Conservation (phyloP, 225 moss, liverwort and hornwort genomes). For the Climacium dendroides region DNA sequence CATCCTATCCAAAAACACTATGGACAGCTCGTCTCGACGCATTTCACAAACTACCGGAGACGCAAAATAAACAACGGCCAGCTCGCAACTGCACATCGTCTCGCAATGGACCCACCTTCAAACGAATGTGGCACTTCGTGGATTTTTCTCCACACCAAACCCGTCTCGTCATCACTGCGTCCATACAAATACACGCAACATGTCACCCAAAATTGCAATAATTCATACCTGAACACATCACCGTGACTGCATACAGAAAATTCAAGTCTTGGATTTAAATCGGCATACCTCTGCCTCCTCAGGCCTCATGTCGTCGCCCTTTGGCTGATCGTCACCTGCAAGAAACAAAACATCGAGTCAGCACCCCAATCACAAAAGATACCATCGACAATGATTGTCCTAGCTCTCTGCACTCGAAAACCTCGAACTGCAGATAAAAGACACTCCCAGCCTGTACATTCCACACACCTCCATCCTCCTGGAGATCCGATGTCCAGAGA, state of each 20-base stretch:
- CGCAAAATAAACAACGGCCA: conserved; percentile 16
- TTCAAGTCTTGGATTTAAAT: not conserved
- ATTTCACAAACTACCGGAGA: not conserved
- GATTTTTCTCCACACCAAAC: not conserved
- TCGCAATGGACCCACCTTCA: conserved; percentile 6
- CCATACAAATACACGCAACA: not conserved
- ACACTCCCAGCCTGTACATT: not conserved
- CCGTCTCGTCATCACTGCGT: conserved; percentile 1
- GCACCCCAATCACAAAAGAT: not conserved
- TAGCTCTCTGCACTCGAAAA: not conserved
- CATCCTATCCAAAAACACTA: conserved; percentile 33
- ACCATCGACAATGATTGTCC: not conserved
- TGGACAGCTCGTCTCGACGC: conserved; percentile 29
- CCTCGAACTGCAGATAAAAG: not conserved
- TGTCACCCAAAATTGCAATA: not conserved
- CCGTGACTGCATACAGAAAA: not conserved
- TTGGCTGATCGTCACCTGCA: conserved; percentile 37
- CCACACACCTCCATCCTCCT: conserved; percentile 29
- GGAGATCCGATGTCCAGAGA: conserved; percentile 54
- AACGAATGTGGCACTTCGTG: not conserved
- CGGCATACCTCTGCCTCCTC: conserved; percentile 30
- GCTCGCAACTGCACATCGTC: conserved; percentile 15
- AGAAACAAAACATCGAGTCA: not conserved
- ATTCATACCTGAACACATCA: not conserved
- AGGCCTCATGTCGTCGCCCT: conserved; percentile 36